These are phyloP conservation scores for Pseudoturritis turrita DNA, from an alignment of 345 rosid species.

Conservation along the genomic window DNA sequence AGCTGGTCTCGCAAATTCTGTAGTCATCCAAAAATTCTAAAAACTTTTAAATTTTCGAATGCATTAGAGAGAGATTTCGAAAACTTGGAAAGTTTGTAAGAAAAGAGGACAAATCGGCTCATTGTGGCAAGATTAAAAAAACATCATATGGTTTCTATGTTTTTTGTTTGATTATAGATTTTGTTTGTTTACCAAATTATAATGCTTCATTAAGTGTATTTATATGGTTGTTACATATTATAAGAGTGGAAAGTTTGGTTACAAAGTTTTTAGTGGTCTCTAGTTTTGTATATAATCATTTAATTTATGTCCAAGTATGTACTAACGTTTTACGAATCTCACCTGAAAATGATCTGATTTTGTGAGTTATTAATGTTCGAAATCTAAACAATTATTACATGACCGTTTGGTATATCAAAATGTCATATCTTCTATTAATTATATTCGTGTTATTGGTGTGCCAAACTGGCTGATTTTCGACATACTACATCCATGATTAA, in stretches of 20 bases:
- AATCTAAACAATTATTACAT: background rate
- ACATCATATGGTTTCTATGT: too few relatives aligned
- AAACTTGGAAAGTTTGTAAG: background rate
- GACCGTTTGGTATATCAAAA: background rate
- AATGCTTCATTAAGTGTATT: background rate
- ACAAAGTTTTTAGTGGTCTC: background rate
- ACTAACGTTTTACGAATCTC: background rate
- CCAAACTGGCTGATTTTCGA: constrained; percentile 21
- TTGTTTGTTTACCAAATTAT: too few relatives aligned
- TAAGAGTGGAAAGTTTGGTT: background rate
- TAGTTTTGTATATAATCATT: background rate
- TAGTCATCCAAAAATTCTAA: constrained; percentile 80
- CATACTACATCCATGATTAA: background rate
- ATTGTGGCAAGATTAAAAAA: too few relatives aligned
- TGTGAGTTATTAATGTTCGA: background rate
- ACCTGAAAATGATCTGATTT: background rate
- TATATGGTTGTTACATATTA: background rate
- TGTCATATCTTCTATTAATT: background rate
- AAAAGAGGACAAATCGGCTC: too few relatives aligned
- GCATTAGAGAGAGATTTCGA: background rate
- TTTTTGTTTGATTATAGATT: too few relatives aligned
- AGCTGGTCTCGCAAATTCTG: constrained; percentile 82
- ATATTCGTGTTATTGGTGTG: background rate
- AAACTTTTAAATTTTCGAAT: background rate
- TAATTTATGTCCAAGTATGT: background rate